Percentiles rank a stretch among this genome's conserved stretches.
Evolutionary conservation across 2,329 filamentous ascomycete genomes (phyloP).

Genomic region (Cordyceps cicadae): DNA sequence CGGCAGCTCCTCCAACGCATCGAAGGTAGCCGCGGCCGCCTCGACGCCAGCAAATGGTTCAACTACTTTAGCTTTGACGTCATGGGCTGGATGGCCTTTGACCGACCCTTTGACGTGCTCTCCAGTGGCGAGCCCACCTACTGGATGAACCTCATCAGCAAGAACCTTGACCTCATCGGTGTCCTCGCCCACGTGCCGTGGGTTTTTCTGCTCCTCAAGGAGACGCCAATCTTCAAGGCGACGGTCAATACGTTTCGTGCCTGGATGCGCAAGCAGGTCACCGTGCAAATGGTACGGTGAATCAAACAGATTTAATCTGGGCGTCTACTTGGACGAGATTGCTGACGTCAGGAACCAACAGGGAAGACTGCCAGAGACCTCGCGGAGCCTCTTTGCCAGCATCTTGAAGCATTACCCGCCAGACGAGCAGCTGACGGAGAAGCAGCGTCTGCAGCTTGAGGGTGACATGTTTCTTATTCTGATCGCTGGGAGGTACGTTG

Average conservation of each 20-base stretch:
- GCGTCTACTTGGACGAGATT: not conserved
- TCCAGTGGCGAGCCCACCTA: constrained; percentile 4
- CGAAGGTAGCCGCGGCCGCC: constrained; percentile 14
- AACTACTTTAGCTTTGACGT: constrained; percentile 31
- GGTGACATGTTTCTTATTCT: constrained; percentile 24
- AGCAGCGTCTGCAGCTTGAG: constrained; percentile 19
- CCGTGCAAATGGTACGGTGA: not conserved
- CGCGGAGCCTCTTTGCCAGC: constrained; percentile 22
- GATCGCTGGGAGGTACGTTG: constrained; percentile 23
- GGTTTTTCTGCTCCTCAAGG: not conserved
- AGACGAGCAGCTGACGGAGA: constrained; percentile 13
- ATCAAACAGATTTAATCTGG: not conserved
- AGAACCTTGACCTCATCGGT: constrained; percentile 12
- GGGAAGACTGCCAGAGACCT: not conserved
- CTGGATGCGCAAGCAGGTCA: not conserved
- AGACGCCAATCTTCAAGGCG: not conserved
- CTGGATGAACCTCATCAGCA: constrained; percentile 20
- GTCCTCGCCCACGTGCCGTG: not conserved
- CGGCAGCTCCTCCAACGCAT: constrained; percentile 19
- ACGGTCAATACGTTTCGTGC: not conserved
- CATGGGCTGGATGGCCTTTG: constrained; percentile 35
- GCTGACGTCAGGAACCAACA: not conserved
- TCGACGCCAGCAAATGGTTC: constrained; percentile 26
- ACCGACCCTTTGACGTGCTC: constrained; percentile 28
- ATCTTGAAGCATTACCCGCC: constrained; percentile 22